phyloP scores from a whole-genome alignment of 1,284 basidiomycete species.

The Cryptococcus sp. region DNA sequence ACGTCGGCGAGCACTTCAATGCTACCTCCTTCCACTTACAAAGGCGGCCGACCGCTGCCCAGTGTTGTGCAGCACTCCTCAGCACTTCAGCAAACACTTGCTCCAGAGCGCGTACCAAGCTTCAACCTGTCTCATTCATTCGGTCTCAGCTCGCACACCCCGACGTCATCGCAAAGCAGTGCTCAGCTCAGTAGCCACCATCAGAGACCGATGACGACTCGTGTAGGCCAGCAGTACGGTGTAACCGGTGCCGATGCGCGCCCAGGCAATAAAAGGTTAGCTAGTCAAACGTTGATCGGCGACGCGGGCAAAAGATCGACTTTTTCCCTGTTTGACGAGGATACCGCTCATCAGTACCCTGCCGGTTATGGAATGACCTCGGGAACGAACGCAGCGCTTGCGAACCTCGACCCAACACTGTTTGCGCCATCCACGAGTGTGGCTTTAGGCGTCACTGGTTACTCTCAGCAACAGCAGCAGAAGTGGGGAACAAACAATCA shows the following conservation, averaged over 20 bases:
- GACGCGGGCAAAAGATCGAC: constrained; percentile 23
- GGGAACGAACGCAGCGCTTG: no score
- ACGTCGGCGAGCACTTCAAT: constrained; percentile 6
- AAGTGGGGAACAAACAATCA: no score
- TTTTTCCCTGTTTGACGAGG: constrained; percentile 19
- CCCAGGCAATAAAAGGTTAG: constrained; percentile 49
- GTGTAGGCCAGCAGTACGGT: not conserved
- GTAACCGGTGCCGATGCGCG: constrained; percentile 23
- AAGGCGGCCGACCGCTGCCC: constrained; percentile 26
- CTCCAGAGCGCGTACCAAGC: constrained; percentile 47
- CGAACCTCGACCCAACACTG: not conserved
- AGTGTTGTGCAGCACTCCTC: constrained; percentile 30
- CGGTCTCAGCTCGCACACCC: not conserved
- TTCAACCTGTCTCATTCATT: constrained; percentile 30
- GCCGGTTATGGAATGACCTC: not conserved
- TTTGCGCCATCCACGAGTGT: not conserved
- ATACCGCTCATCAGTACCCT: not conserved
- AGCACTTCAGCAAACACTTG: constrained; percentile 49
- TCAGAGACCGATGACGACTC: not conserved
- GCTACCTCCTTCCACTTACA: constrained; percentile 2
- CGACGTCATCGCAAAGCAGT: not conserved
- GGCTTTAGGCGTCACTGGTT: no score
- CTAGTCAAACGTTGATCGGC: constrained; percentile 47
- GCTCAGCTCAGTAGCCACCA: not conserved
- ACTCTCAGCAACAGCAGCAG: no score